A percentile compares a stretch with the other conserved stretches of the same genome.
Conservation (phyloP, 768 basidiomycete species). For the Bullera alba region DNA sequence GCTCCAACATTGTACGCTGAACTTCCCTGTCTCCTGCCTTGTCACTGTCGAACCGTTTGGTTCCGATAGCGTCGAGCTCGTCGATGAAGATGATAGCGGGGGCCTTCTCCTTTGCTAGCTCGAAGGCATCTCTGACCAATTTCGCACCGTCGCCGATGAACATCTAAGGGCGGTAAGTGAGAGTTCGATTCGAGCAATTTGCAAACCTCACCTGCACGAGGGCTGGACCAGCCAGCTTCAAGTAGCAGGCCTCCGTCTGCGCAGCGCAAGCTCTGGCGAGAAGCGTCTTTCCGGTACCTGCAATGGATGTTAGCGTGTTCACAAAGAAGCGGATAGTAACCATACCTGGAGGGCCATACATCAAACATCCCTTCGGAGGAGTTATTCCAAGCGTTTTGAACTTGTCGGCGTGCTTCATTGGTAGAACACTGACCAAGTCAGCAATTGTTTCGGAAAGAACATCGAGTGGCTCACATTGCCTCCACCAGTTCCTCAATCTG, state of each 20-base stretch:
- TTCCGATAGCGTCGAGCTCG: slow-evolving; percentile 96
- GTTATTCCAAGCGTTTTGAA: slow-evolving; percentile 98
- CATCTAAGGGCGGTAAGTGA: slow-evolving; percentile 54
- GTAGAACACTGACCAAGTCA: slow-evolving; percentile 56
- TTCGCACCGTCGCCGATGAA: slow-evolving; percentile 99
- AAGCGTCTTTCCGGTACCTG: slow-evolving; percentile 91
- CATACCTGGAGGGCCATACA: slow-evolving; percentile 96
- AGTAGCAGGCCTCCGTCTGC: slow-evolving; percentile 93
- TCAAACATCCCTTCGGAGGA: slow-evolving; percentile 93
- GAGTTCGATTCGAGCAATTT: neutral
- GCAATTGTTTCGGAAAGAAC: neutral
- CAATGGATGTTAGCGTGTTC: neutral
- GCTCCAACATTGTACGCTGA: slow-evolving; percentile 99
- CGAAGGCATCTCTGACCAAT: slow-evolving; percentile 95
- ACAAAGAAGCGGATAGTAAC: neutral
- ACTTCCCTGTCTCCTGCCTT: slow-evolving; percentile 99
- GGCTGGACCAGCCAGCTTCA: slow-evolving; percentile 94
- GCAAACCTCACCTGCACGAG: slow-evolving; percentile 62
- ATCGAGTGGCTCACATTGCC: slow-evolving; percentile 56
- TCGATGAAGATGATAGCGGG: slow-evolving; percentile 99
- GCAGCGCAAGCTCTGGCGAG: slow-evolving; percentile 96
- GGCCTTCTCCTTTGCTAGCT: slow-evolving; percentile 94
- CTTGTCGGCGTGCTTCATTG: slow-evolving; percentile 97
- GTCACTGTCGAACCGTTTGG: slow-evolving; percentile 96
- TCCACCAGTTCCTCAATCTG: slow-evolving; percentile 98